Base-by-base conservation (phyloP, 2,329 filamentous ascomycete genomes). In the Colletotrichum gloeosporioides region DNA sequence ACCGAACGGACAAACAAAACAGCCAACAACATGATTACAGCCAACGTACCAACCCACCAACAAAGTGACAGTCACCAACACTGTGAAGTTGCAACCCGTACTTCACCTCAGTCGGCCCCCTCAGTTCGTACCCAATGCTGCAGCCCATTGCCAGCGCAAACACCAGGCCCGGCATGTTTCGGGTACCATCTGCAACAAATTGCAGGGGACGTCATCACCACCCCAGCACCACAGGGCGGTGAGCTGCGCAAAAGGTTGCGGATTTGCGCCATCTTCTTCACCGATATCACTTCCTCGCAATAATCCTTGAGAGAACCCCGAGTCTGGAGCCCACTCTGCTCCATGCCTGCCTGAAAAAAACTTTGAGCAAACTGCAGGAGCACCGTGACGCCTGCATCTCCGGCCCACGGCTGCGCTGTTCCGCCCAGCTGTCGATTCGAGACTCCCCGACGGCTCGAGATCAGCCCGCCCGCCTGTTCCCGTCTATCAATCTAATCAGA, bases 171-270 rank as follows among this genome's bases (percentile, higher is more conserved):
- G 36, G 32, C 59, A 63, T 31, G 66, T 59, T 55, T 66, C n/a
- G 63, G 63, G 16, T 49, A 53, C 64, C 64, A 55, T 55, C 64
- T 53, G 39, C 64, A 68, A 34, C 29, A 27, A 53, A 59, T 62
- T 27, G 57, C 64, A 73, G 64, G 64, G 73, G 29, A 36, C 44
- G 18, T 22, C 59, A 65, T 25, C 44, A 65, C 64, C n/a, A 65
- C 64, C 73, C 73, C 29, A n/a, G 73, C 70, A 36, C 63, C 64
- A 61, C 27, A 64, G 44, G 70, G 73, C 73, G 73, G 73, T 76
- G 73, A 76, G 49, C 39, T 59, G 10, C n/a, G 57, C 57, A 61
- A 32, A 69, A n/a, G 36, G 8, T 29, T 15, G 29, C 65, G 29
- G 53, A 25, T 68, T 67, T 59, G 36, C 53, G 25, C 63, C 62